Conservation (phyloP, 306 rosid genomes). For the Boehmeria nivea region DNA sequence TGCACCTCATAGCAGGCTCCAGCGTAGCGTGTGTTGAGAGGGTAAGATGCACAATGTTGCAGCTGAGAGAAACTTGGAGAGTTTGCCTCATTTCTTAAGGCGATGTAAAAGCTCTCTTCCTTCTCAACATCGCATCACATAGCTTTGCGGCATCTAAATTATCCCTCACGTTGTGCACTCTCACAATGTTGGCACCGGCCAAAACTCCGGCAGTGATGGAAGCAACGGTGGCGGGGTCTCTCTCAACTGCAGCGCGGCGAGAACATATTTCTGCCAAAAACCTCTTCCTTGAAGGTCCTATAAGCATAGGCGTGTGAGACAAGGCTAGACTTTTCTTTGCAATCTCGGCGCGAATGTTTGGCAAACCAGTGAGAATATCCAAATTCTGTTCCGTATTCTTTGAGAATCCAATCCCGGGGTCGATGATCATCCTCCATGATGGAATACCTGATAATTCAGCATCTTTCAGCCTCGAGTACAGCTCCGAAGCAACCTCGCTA, state of each 20-base stretch:
- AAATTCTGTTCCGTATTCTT: constrained; percentile 68
- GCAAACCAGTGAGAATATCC: constrained; percentile 53
- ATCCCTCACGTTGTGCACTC: constrained; percentile 84
- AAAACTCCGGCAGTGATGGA: constrained; percentile 53
- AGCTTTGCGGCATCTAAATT: constrained; percentile 70
- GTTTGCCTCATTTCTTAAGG: neutral
- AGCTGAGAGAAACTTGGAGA: neutral
- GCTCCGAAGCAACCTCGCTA: constrained; percentile 61
- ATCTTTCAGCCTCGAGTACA: constrained; percentile 44
- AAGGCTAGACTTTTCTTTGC: constrained; percentile 53
- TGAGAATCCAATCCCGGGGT: constrained; percentile 88
- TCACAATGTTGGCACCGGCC: constrained; percentile 75
- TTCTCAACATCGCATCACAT: constrained; percentile 64
- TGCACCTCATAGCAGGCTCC: too few species aligned
- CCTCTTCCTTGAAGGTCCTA: constrained; percentile 85
- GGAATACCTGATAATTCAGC: constrained; percentile 84
- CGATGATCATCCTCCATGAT: constrained; percentile 79
- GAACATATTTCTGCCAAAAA: constrained; percentile 70
- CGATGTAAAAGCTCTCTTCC: constrained; percentile 20
- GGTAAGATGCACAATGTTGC: neutral
- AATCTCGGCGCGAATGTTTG: constrained; percentile 54
- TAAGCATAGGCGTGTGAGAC: constrained; percentile 71
- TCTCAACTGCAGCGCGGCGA: constrained; percentile 38
- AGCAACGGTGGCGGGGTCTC: constrained; percentile 88
- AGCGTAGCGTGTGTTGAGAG: too few species aligned